phyloP scores from a whole-genome alignment of 2,329 filamentous ascomycete genomes.

The Fusarium keratoplasticum region DNA sequence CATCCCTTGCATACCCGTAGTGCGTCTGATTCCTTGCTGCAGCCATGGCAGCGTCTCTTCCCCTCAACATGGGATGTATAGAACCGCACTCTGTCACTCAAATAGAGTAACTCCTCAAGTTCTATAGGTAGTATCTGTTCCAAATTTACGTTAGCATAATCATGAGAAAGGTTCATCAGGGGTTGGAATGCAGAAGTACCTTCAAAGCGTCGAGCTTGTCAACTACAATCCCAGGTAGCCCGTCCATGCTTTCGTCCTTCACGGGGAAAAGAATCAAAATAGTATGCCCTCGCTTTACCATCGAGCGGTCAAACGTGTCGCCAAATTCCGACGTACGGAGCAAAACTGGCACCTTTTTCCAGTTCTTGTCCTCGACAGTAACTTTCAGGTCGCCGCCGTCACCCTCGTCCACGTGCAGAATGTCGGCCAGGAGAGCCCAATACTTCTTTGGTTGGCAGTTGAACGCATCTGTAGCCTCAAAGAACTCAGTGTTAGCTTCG shows the following conservation, averaged over 20 bases:
- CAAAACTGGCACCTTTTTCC: not conserved
- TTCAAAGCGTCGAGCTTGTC: not conserved
- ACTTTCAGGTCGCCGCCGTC: not conserved
- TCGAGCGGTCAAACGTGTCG: not conserved
- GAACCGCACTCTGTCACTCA: constrained; percentile 21
- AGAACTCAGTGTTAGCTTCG: not conserved
- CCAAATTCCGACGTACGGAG: constrained; percentile 7
- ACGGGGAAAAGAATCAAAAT: constrained; percentile 19
- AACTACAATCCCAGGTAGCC: not conserved
- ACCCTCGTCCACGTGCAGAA: not conserved
- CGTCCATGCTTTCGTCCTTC: not conserved
- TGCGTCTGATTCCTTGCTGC: not conserved
- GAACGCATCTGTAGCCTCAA: not conserved
- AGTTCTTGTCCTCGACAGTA: constrained; percentile 16
- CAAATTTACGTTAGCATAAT: not conserved
- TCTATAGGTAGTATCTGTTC: not conserved
- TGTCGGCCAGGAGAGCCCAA: constrained; percentile 32
- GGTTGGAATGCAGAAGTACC: not conserved
- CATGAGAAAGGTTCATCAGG: not conserved
- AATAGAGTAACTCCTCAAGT: constrained; percentile 4
- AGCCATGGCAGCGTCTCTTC: constrained; percentile 27
- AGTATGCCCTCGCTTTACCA: constrained; percentile 2
- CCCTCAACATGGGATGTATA: not conserved
- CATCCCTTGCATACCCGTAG: constrained; percentile 23
- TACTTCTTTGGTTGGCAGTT: constrained; percentile 4